phyloP scores from a whole-genome alignment of 1,284 basidiomycete species.

The Cryptococcus sp. region DNA sequence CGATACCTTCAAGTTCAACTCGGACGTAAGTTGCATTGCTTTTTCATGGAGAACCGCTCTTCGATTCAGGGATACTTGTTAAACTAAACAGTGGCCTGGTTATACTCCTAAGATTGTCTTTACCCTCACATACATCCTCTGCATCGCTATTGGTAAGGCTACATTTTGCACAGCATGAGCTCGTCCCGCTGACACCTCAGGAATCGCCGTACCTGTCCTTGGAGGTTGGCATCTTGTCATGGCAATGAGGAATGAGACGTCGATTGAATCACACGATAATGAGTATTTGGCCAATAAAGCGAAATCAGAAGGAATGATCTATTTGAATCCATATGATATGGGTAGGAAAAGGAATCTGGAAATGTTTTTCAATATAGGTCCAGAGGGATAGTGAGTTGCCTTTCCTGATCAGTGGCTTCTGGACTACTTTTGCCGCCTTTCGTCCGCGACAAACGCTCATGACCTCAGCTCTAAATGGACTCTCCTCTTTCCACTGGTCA shows the following conservation, averaged over 20 bases:
- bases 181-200: not conserved
- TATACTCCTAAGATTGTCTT: conserved; percentile 67
- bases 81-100: conserved; percentile 55
- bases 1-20: conserved; percentile 57
- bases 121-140: conserved; percentile 72
- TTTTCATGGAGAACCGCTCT: not conserved
- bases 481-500: conserved; percentile 72
- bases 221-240: conserved; percentile 73
- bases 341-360: conserved; percentile 70
- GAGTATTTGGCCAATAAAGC: conserved; percentile 70
- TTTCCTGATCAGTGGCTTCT: not conserved
- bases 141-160: conserved; percentile 55
- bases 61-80: not conserved
- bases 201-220: conserved; percentile 76
- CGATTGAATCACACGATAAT: conserved; percentile 87
- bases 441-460: not conserved
- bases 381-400: conserved; percentile 66
- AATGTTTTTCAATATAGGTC: conserved; percentile 84
- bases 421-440: not conserved
- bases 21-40: conserved; percentile 38
- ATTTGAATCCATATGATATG: conserved; percentile 87
- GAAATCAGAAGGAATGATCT: conserved; percentile 65
- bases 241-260: conserved; percentile 74
- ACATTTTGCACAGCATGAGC: not conserved
- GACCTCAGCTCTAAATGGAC: conserved; percentile 62